These are phyloP conservation scores for Coffea eugenioides DNA, from an alignment of 257 asterid species.

Conservation along the genomic window DNA sequence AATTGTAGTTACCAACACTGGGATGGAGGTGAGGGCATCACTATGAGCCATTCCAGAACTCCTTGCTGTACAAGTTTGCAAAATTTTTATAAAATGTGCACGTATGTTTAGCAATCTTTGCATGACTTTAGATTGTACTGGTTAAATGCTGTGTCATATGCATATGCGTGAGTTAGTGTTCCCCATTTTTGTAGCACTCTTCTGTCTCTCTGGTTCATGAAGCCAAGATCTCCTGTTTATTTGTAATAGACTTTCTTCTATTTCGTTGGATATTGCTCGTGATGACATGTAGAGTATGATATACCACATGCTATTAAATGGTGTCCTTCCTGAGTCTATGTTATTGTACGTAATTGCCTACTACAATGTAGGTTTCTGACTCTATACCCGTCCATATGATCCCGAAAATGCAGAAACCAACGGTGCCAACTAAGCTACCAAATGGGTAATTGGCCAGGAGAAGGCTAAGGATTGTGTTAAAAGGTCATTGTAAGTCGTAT, in stretches of 20 bases:
- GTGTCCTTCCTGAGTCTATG: not conserved
- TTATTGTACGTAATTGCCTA: not conserved
- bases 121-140: not conserved
- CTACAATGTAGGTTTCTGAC: not conserved
- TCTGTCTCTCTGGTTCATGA: not conserved
- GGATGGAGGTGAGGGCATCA: not conserved
- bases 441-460: slow-evolving; percentile 50
- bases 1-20: not conserved
- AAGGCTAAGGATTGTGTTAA: slow-evolving; percentile 60
- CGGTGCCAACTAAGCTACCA: slow-evolving; percentile 50
- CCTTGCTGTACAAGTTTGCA: not conserved
- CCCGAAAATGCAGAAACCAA: slow-evolving; percentile 80
- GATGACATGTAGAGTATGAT: not conserved
- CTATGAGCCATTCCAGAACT: not conserved
- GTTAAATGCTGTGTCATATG: not conserved
- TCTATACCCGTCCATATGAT: slow-evolving; percentile 15
- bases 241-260: not conserved
- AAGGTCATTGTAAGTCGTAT: slow-evolving; percentile 18
- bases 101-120: not conserved
- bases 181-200: not conserved
- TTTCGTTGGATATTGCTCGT: not conserved
- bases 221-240: not conserved
- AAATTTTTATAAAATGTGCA: not conserved
- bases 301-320: not conserved
- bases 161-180: not conserved